Conservation (phyloP, 176 grass and related monocot species). For the Carex myosuroides region DNA sequence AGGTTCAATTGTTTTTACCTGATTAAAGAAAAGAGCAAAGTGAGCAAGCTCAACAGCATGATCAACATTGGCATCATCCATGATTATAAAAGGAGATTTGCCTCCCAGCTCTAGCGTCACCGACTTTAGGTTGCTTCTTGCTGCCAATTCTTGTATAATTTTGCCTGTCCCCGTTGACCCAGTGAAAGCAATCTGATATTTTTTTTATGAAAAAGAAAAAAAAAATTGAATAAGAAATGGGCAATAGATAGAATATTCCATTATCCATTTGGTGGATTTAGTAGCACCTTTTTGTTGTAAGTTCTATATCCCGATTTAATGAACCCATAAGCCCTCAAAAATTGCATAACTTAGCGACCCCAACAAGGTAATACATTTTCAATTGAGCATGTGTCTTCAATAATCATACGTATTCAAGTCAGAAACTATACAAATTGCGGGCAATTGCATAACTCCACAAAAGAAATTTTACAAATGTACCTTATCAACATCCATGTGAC, state of each 20-base stretch:
- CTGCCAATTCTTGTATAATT: slow-evolving; percentile 71
- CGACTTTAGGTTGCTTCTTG: slow-evolving; percentile 86
- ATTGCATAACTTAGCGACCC: too few relatives aligned
- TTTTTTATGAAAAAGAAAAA: background rate
- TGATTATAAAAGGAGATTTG: slow-evolving; percentile 85
- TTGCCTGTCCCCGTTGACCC: slow-evolving; percentile 77
- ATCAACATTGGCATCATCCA: slow-evolving; percentile 82
- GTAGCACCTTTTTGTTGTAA: background rate
- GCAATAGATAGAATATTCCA: background rate
- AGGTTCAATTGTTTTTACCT: slow-evolving; percentile 35
- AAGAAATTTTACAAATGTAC: slow-evolving; percentile 17
- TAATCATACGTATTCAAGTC: background rate
- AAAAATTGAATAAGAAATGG: background rate
- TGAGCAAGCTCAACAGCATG: slow-evolving; percentile 90
- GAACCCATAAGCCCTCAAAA: too few relatives aligned
- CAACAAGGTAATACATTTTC: too few relatives aligned
- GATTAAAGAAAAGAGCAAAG: slow-evolving; percentile 87
- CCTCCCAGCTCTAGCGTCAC: slow-evolving; percentile 95
- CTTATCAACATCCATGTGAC: slow-evolving; percentile 95
- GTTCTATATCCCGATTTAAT: background rate
- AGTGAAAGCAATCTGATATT: slow-evolving; percentile 69
- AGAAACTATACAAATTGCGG: background rate
- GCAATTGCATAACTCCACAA: background rate
- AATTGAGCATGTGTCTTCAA: too few relatives aligned
- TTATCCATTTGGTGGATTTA: background rate